phyloP scores from a whole-genome alignment of 345 rosid species.

The Gossypium bickii region DNA sequence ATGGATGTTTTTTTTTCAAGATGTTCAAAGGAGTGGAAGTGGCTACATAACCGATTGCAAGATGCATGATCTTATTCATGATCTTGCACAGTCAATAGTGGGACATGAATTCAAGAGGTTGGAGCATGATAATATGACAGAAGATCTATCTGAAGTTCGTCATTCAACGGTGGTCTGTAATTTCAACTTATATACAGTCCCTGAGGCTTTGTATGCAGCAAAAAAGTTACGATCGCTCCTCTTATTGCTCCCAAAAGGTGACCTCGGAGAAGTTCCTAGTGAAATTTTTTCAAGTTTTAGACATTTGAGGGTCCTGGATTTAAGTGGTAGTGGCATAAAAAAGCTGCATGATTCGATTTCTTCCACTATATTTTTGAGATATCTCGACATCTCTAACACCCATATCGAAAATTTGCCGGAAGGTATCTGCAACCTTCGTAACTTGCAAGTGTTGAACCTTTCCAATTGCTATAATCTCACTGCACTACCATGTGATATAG shows the following conservation, averaged over 20 bases:
- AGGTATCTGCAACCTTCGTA: slow-evolving; percentile 16
- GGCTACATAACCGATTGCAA: slow-evolving; percentile 2
- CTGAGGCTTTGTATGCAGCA: slow-evolving; percentile 13
- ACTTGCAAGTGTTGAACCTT: slow-evolving; percentile 21
- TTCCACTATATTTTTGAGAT: slow-evolving; percentile 16
- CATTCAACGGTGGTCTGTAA: slow-evolving; percentile 10
- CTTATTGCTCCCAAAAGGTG: slow-evolving; percentile 1
- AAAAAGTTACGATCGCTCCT: slow-evolving; percentile 22
- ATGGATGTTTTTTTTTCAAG: slow-evolving; percentile 27
- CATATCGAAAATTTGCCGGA: slow-evolving; percentile 17
- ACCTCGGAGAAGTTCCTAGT: neutral
- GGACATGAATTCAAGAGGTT: slow-evolving; percentile 8
- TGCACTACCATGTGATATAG: slow-evolving; percentile 13
- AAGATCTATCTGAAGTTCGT: slow-evolving; percentile 2
- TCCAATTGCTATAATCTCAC: slow-evolving; percentile 18
- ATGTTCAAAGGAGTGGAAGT: neutral
- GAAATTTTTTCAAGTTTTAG: slow-evolving; percentile 23
- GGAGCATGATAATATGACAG: neutral
- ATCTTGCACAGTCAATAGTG: slow-evolving; percentile 21
- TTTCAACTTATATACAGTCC: neutral
- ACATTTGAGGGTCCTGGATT: slow-evolving; percentile 21
- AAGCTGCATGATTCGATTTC: slow-evolving; percentile 15
- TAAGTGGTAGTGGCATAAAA: slow-evolving; percentile 25
- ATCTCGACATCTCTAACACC: slow-evolving; percentile 22
- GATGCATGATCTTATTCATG: slow-evolving; percentile 36